These are phyloP conservation scores for Coniella lustricola DNA, from an alignment of 2,329 filamentous ascomycete genomes.

Conservation along the genomic window DNA sequence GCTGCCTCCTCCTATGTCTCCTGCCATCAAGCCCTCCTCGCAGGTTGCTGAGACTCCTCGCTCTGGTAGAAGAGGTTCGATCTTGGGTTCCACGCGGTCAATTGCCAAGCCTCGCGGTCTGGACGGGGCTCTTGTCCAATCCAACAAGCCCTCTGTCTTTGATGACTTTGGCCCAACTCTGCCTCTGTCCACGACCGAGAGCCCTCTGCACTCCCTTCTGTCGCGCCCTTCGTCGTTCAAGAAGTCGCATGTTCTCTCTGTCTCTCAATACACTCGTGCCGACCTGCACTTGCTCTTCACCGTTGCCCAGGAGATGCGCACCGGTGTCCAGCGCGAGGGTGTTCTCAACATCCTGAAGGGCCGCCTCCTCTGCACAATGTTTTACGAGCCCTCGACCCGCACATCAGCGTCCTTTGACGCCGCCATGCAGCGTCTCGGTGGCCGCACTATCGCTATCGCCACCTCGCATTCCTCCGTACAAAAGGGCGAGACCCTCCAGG, in stretches of 20 bases:
- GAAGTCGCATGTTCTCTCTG: constrained; percentile 81
- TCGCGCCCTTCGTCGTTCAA: constrained; percentile 76
- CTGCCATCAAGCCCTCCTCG: constrained; percentile 44
- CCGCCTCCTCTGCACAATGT: constrained; percentile 82
- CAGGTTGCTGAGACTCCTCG: constrained; percentile 22
- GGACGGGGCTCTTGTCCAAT: constrained; percentile 27
- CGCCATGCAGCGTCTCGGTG: constrained; percentile 96
- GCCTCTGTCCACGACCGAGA: constrained; percentile 44
- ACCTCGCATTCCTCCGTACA: constrained; percentile 81
- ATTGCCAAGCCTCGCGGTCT: constrained; percentile 26
- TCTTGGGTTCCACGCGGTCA: constrained; percentile 27
- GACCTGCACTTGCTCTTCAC: constrained; percentile 94
- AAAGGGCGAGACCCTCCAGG: constrained; percentile 91
- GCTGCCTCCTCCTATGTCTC: constrained; percentile 45
- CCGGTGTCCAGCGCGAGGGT: constrained; percentile 87
- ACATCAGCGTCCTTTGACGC: constrained; percentile 95
- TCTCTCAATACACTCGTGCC: constrained; percentile 78
- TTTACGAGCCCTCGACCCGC: constrained; percentile 95
- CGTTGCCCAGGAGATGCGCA: constrained; percentile 93
- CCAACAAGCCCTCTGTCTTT: constrained; percentile 23
- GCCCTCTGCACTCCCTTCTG: constrained; percentile 65
- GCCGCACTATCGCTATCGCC: constrained; percentile 73
- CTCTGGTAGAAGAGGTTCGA: constrained; percentile 27
- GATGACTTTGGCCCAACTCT: constrained; percentile 41
- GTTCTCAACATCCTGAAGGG: constrained; percentile 82